A percentile compares a stretch with the other conserved stretches of the same genome.
phyloP scores from a whole-genome alignment of 1,139 yeast species.

The Magnusiomyces clavatus region DNA sequence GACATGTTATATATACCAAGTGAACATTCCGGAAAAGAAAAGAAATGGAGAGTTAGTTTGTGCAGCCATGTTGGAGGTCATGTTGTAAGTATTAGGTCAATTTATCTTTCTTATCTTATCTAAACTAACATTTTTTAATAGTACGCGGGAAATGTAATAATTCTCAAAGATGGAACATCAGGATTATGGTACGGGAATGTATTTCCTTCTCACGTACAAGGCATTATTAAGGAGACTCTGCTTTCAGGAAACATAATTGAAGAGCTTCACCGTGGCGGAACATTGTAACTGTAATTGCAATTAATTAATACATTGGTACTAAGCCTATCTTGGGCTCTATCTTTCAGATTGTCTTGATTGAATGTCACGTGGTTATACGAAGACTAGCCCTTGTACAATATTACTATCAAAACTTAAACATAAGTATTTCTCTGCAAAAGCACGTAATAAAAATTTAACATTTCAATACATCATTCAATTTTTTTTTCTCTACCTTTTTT shows the following conservation, averaged over 20 bases:
- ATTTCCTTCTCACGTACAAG: slow-evolving; percentile 56
- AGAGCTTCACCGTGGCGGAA: slow-evolving; percentile 46
- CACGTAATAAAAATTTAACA: too few species aligned
- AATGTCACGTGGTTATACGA: not conserved
- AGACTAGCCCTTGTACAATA: too few species aligned
- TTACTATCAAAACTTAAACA: too few species aligned
- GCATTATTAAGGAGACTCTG: slow-evolving; percentile 51
- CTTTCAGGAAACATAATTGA: slow-evolving; percentile 41
- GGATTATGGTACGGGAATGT: slow-evolving; percentile 71
- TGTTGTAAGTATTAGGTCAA: slow-evolving; percentile 26
- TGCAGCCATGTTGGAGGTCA: slow-evolving; percentile 75
- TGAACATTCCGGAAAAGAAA: slow-evolving; percentile 17
- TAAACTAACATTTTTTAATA: slow-evolving; percentile 6
- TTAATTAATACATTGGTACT: not conserved
- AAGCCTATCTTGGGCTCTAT: not conserved
- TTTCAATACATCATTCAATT: too few species aligned
- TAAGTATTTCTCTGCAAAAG: too few species aligned
- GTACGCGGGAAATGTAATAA: slow-evolving; percentile 67
- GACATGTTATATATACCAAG: slow-evolving; percentile 24
- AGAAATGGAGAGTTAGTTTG: slow-evolving; percentile 43
- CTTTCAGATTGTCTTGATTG: not conserved
- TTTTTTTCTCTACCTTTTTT: too few species aligned
- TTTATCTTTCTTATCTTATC: not conserved
- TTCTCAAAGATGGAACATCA: slow-evolving; percentile 25
- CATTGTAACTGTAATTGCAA: not conserved